Base-by-base conservation (phyloP, 306 rosid species). In the Fragaria nilgerrensis region DNA sequence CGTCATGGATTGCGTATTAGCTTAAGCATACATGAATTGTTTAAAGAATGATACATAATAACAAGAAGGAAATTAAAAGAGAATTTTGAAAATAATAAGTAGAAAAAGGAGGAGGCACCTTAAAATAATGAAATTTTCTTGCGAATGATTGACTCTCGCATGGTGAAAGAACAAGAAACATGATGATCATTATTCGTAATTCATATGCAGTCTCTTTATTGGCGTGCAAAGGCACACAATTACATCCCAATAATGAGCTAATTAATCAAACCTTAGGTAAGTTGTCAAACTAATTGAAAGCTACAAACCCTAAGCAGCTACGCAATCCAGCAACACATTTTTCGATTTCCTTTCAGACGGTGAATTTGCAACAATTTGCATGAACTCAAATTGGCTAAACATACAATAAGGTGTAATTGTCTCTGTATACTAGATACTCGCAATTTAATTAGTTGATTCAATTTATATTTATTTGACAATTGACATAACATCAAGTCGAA, bases 1-100 rank as follows among this genome's bases (percentile, higher is more conserved):
- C 77, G 76, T 86, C 90, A 84, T 49, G 44, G 82, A 80, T 84
- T 77, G 81, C 90, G 80, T 77, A 55, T 32, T 2, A 5, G 23
- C 29, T 23, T 7, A 41, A 61, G 19, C 70, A 74, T 61, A 70
- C 29, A 61, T 34, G 19, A 3, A 25, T 34, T 16, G 41, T 64
- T 34, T 58, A 58, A 11, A 32, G 15, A 14, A 25, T 7, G 16
- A 19, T 14, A 7, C 15, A 17, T 53, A 41, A 16, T 49, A 27
- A 4, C 11, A 56, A 56, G 55, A 45, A 52, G 52, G 45, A 39
- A 39, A 39, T 0, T 39, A 73, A 53, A 73, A 25, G 59, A 22
- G 64, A 32, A 17, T 70, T 7, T 9, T 36, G 12, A 72, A 43
- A 37, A 59, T 5, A 58, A 39, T 39, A 74, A 58, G 77, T 22